Conservation (phyloP, 2,329 filamentous ascomycete genomes). For the Cladosporium colombiae region DNA sequence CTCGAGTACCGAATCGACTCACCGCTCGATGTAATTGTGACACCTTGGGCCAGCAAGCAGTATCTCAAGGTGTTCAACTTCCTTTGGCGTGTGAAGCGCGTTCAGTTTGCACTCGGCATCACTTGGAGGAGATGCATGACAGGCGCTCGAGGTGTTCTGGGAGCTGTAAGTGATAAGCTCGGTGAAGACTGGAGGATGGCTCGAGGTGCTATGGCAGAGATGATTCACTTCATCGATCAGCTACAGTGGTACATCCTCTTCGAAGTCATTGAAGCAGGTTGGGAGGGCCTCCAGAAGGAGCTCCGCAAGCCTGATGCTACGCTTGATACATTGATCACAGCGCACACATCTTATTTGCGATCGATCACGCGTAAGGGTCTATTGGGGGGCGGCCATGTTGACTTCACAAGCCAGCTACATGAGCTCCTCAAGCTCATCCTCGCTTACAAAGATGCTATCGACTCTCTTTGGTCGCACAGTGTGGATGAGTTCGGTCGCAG, state of each 20-base stretch:
- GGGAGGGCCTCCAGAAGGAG: conserved; percentile 83
- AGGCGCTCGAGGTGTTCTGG: conserved; percentile 85
- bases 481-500: conserved; percentile 89
- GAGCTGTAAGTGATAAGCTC: conserved; percentile 66
- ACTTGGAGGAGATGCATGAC: conserved; percentile 97
- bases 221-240: conserved; percentile 97
- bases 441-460: conserved; percentile 86
- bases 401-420: conserved; percentile 87
- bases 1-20: conserved; percentile 98
- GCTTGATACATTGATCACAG: conserved; percentile 89
- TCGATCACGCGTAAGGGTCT: conserved; percentile 96
- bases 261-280: conserved; percentile 95
- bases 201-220: conserved; percentile 86
- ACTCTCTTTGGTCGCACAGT: conserved; percentile 91
- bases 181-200: conserved; percentile 80
- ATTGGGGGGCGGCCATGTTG: conserved; percentile 66
- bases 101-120: conserved; percentile 87
- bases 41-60: conserved; percentile 90
- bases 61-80: conserved; percentile 99
- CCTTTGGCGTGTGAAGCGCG: conserved; percentile 95
- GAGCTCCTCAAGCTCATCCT: conserved; percentile 94
- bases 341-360: conserved; percentile 86
- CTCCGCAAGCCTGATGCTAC: conserved; percentile 79
- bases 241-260: conserved; percentile 98
- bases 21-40: conserved; percentile 94